Conservation (phyloP, 208 protist genomes). For the Herpetomonas samuelpessoai region DNA sequence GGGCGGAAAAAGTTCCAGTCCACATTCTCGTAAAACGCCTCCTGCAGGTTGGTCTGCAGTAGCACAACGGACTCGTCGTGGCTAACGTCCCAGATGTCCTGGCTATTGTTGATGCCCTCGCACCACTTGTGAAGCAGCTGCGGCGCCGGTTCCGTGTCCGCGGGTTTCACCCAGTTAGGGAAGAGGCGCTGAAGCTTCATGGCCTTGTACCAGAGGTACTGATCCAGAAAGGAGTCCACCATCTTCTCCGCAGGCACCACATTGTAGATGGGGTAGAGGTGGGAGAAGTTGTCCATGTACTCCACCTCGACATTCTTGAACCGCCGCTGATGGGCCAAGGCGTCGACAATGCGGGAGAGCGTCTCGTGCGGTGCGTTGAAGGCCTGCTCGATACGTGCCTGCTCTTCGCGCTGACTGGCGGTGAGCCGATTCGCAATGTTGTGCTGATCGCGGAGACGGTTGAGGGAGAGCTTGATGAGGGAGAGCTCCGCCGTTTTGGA, state of each 20-base stretch:
- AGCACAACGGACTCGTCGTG: conserved; percentile 98
- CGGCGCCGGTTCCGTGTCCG: conserved; percentile 98
- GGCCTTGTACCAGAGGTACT: conserved; percentile 99
- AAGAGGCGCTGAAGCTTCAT: conserved; percentile 99
- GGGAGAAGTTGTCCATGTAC: conserved; percentile 99
- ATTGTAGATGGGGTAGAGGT: conserved; percentile 99
- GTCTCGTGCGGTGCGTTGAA: conserved; percentile 99
- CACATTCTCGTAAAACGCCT: conserved; percentile 99
- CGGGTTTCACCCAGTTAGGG: conserved; percentile 99
- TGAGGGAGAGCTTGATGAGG: conserved; percentile 99
- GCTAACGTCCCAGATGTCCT: conserved; percentile 97
- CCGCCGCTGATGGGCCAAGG: conserved; percentile 97
- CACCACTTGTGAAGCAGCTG: conserved; percentile 99
- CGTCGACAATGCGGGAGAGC: conserved; percentile 98
- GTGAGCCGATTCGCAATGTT: conserved; percentile 98
- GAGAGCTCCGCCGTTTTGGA: conserved; percentile 99
- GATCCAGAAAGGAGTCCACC: conserved; percentile 99
- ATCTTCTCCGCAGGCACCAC: conserved; percentile 99
- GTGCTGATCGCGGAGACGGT: conserved; percentile 99
- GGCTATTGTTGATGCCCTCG: conserved; percentile 99
- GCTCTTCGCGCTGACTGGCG: conserved; percentile 98
- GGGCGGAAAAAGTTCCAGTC: conserved; percentile 99
- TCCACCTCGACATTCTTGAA: conserved; percentile 99
- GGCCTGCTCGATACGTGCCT: conserved; percentile 99
- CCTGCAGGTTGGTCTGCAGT: conserved; percentile 96